Evolutionary conservation across 2,329 filamentous ascomycete species (phyloP), one percentile per base, ranked within the genome.

Genomic region (Hypomyces perniciosus): DNA sequence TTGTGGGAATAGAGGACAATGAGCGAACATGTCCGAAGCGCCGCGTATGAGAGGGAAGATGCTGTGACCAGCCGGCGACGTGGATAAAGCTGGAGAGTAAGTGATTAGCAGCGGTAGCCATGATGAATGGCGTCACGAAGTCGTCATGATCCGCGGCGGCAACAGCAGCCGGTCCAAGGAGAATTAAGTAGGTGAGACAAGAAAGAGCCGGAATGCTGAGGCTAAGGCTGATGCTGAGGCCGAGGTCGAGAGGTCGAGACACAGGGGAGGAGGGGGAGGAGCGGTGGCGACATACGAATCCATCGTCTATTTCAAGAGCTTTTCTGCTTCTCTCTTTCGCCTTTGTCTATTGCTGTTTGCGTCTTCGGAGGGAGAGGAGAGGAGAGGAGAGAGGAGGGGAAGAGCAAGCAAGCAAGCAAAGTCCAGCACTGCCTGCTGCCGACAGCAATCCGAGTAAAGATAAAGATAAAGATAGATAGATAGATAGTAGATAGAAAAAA

Each of bases 41-140:
- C 56, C 62, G 64, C 9, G 64, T 57, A 44, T 61, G 59, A 20
- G 61, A 52, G 12, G 60, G 57, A 30, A 65, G 60, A 54, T 67
- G 73, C 64, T 75, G 74, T 57, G 75, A 69, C 74, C 76, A 81
- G 65, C 74, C 73, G 57, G 75, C 70, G 54, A 78, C 72, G 56
- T 75, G 73, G 53, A 80, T 74, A 64, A 81, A 76, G 67, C 77
- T 81, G 55, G 50, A 55, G 29, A 53, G 34, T 13, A 56, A 39
- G 52, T 59, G 42, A 61, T 56, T 49, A 51, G 54, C 50, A 20
- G 20, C 20, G 38, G 46, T 47, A 37, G 34, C 48, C 49, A 44
- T 46, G 59, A 50, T 55, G 55, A 20, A 54, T 50, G 51, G 58
- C 12, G 35, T n/a, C 12, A 12, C n/a, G 10, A 38, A 12, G 9